phyloP scores from a whole-genome alignment of 495 filamentous ascomycete species.

The Elaphomyces granulatus region DNA sequence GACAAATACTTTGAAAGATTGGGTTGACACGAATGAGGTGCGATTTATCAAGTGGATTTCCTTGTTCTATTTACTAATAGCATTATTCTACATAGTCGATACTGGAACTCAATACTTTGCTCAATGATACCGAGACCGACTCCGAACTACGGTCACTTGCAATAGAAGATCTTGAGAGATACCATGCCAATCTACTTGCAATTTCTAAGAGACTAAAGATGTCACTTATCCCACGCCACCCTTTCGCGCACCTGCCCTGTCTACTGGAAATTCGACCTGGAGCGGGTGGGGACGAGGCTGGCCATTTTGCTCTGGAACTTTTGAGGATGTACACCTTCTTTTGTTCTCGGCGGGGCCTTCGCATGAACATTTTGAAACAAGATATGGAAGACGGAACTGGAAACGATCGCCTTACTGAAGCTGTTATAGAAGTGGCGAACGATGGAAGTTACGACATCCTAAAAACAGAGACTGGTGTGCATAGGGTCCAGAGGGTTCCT shows the following conservation, averaged over 20 bases:
- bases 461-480: conserved; percentile 80
- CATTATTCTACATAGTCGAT: conserved; percentile 29
- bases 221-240: conserved; percentile 72
- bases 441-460: conserved; percentile 65
- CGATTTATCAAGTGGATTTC: conserved; percentile 2
- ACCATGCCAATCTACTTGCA: conserved; percentile 39
- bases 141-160: conserved; percentile 54
- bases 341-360: conserved; percentile 49
- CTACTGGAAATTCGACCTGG: conserved; percentile 85
- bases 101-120: conserved; percentile 40
- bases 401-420: conserved; percentile 60
- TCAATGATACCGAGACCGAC: conserved; percentile 46
- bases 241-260: conserved; percentile 86
- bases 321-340: conserved; percentile 80
- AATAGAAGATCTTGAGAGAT: conserved; percentile 55
- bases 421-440: conserved; percentile 68
- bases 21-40: conserved; percentile 33
- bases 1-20: conserved; percentile 53
- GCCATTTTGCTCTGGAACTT: conserved; percentile 74
- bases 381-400: conserved; percentile 40
- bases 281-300: conserved; percentile 84
- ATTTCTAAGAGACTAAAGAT: conserved; percentile 52
- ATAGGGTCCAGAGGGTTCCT: conserved; percentile 86
- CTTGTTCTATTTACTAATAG: conserved; percentile 4
- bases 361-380: conserved; percentile 40